phyloP scores from a whole-genome alignment of 2,329 filamentous ascomycete genomes.

The Hypoxylon sp. region DNA sequence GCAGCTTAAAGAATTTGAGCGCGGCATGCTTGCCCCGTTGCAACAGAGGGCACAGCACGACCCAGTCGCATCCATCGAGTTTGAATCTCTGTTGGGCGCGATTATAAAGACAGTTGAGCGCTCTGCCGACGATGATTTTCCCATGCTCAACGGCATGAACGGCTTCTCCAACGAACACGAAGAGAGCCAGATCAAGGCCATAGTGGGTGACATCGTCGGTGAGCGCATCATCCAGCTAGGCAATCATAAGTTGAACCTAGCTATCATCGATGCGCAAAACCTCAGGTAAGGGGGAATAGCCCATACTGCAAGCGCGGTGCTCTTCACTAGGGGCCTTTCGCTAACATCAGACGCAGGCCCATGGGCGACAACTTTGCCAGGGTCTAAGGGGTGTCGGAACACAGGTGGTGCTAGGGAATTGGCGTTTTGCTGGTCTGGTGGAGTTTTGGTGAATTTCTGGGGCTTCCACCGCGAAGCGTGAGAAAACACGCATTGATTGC shows the following conservation, averaged over 20 bases:
- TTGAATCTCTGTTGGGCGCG: constrained; percentile 70
- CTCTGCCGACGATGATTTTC: constrained; percentile 56
- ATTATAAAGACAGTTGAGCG: constrained; percentile 68
- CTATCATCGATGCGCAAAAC: constrained; percentile 68
- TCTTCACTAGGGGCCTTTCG: neutral
- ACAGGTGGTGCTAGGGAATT: neutral
- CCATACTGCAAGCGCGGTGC: neutral
- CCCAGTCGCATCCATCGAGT: constrained; percentile 60
- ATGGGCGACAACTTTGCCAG: neutral
- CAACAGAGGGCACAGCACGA: constrained; percentile 63
- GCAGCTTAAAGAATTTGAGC: constrained; percentile 69
- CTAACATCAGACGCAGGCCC: neutral
- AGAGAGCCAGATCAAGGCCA: constrained; percentile 65
- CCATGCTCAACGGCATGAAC: constrained; percentile 60
- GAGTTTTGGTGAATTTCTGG: neutral
- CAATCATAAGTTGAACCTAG: constrained; percentile 64
- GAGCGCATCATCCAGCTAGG: constrained; percentile 62
- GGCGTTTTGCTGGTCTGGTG: neutral
- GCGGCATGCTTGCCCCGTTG: constrained; percentile 67
- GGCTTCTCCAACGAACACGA: constrained; percentile 59
- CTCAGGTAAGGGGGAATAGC: neutral
- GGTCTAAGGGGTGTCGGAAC: neutral
- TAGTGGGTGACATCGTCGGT: constrained; percentile 70
- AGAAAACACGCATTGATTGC: neutral
- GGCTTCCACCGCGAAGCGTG: neutral